phyloP scores from a whole-genome alignment of 2,329 filamentous ascomycete genomes.

The Diaporthe citrichinensis region DNA sequence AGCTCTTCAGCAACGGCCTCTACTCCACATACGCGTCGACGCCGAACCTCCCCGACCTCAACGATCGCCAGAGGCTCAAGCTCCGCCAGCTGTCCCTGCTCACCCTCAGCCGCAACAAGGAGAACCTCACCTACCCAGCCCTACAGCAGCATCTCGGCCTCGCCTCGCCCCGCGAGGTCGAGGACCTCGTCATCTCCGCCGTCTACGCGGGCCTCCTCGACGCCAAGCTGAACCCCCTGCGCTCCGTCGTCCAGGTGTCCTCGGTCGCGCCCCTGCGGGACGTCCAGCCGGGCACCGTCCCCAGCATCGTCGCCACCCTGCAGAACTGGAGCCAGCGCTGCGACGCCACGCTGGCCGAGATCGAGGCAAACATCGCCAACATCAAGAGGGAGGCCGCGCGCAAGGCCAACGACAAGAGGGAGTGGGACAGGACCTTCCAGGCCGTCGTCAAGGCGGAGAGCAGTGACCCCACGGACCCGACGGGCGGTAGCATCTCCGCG shows the following conservation, averaged over 20 bases:
- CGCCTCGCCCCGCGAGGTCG: constrained; percentile 76
- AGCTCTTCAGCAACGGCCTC: constrained; percentile 94
- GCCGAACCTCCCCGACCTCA: constrained; percentile 77
- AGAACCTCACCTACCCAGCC: constrained; percentile 77
- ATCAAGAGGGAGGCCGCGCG: constrained; percentile 73
- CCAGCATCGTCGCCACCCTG: constrained; percentile 77
- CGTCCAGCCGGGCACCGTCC: constrained; percentile 80
- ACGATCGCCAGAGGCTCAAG: constrained; percentile 81
- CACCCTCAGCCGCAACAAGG: constrained; percentile 73
- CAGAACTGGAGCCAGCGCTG: constrained; percentile 85
- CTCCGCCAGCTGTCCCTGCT: constrained; percentile 92
- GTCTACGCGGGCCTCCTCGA: constrained; percentile 88
- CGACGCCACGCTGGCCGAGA: constrained; percentile 77
- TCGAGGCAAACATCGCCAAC: constrained; percentile 80
- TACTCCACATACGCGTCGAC: constrained; percentile 78
- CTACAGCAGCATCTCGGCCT: constrained; percentile 79
- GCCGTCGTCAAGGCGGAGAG: constrained; percentile 63
- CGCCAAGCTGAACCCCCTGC: constrained; percentile 85
- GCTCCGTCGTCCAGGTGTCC: constrained; percentile 81
- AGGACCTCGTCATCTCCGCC: constrained; percentile 87
- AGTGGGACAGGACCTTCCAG: constrained; percentile 63
- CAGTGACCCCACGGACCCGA: constrained; percentile 37
- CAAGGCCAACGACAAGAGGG: constrained; percentile 65
- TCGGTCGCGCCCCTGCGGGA: constrained; percentile 90
- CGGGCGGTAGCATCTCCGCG: constrained; percentile 44